A percentile compares a stretch with the other conserved stretches of the same genome.
phyloP scores from a whole-genome alignment of 495 filamentous ascomycete genomes.

The Penicillium cosmopolitanum region DNA sequence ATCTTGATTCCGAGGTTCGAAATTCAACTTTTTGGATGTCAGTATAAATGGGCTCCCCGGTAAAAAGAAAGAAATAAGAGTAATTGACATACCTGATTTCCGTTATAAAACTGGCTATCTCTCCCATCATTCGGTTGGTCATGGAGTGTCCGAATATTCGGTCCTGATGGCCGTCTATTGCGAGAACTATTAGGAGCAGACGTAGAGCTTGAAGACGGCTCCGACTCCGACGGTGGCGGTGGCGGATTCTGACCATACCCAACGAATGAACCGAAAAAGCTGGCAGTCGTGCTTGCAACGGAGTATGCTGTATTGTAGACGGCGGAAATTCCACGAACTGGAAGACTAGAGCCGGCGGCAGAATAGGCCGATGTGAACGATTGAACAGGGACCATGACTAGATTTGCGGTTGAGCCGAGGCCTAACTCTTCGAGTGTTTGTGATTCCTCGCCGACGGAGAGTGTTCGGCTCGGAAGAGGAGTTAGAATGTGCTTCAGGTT shows the following conservation, averaged over 20 bases:
- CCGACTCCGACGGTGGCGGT: conserved; percentile 15
- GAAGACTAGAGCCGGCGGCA: conserved; percentile 40
- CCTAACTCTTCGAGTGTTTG: conserved; percentile 66
- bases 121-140: conserved; percentile 55
- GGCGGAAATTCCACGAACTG: conserved; percentile 45
- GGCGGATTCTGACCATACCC: conserved; percentile 46
- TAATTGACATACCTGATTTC: conserved; percentile 73
- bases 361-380: conserved; percentile 66
- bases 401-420: conserved; percentile 74
- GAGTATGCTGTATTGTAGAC: conserved; percentile 49
- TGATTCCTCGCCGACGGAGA: conserved; percentile 75
- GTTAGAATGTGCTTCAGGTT: conserved; percentile 84
- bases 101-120: conserved; percentile 79
- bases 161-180: conserved; percentile 27
- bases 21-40: conserved; percentile 61
- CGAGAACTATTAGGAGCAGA: conserved; percentile 11
- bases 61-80: neutral
- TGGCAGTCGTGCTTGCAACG: conserved; percentile 47
- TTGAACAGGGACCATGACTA: conserved; percentile 76
- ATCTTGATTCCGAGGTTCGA: conserved; percentile 71
- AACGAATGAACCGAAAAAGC: conserved; percentile 59
- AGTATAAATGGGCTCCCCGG: neutral
- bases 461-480: conserved; percentile 71
- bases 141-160: conserved; percentile 59
- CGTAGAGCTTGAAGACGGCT: conserved; percentile 17